Evolutionary conservation across 2,329 filamentous ascomycete species (phyloP).

Genomic region (Tolypocladium tropicale): DNA sequence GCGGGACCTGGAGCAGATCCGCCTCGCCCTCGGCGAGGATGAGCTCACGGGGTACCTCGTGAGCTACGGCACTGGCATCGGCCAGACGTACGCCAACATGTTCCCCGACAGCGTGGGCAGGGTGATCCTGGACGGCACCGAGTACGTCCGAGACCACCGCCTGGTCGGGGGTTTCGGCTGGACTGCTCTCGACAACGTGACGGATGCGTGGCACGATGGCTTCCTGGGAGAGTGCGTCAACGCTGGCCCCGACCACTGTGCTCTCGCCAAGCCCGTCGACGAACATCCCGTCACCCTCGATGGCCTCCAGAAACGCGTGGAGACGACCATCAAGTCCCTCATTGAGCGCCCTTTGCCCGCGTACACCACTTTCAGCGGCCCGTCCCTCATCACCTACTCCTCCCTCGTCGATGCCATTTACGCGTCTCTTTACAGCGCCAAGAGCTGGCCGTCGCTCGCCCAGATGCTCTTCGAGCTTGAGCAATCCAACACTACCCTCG

Average conservation of each 20-base stretch:
- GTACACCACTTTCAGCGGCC: constrained; percentile 27
- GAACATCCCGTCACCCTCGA: constrained; percentile 19
- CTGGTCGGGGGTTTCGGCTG: constrained; percentile 34
- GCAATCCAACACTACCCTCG: constrained; percentile 31
- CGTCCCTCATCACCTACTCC: constrained; percentile 36
- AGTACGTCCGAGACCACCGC: constrained; percentile 35
- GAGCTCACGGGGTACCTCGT: constrained; percentile 38
- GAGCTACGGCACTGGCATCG: constrained; percentile 42
- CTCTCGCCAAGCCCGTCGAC: constrained; percentile 24
- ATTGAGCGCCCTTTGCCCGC: constrained; percentile 25
- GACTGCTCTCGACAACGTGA: constrained; percentile 37
- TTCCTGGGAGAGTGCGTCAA: constrained; percentile 39
- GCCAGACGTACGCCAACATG: constrained; percentile 40
- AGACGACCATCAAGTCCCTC: constrained; percentile 24
- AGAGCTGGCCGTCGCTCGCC: constrained; percentile 30
- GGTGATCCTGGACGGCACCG: constrained; percentile 37
- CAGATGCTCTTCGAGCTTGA: constrained; percentile 33
- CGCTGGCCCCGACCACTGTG: constrained; percentile 34
- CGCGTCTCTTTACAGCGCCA: constrained; percentile 29
- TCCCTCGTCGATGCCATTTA: constrained; percentile 29
- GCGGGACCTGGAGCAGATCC: constrained; percentile 38
- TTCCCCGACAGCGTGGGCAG: constrained; percentile 37
- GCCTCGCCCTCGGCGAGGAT: constrained; percentile 32
- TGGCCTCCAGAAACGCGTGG: constrained; percentile 28
- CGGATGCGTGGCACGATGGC: constrained; percentile 37